These are phyloP conservation scores for Phascolomyces articulosus DNA, from an alignment of 371 early-diverging fungal genomes.

Conservation along the genomic window DNA sequence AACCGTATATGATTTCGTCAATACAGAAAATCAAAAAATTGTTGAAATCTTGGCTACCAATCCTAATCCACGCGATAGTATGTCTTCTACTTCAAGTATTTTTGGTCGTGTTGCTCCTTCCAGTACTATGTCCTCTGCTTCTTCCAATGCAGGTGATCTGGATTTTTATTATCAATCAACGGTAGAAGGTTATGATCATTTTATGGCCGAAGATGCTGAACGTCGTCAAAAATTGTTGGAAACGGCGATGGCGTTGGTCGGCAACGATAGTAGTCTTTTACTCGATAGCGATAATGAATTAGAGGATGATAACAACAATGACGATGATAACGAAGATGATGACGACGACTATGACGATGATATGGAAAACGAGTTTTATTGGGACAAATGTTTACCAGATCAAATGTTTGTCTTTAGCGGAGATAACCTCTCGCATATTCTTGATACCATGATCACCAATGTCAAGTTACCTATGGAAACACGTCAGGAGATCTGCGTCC, in stretches of 20 bases:
- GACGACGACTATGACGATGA: slow-evolving; percentile 18
- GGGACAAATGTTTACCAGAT: slow-evolving; percentile 78
- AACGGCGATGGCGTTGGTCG: slow-evolving; percentile 27
- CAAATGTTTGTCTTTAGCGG: slow-evolving; percentile 89
- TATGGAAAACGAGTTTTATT: slow-evolving; percentile 60
- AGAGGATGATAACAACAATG: slow-evolving; percentile 24
- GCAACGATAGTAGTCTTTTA: slow-evolving; percentile 8
- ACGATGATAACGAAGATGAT: slow-evolving; percentile 27
- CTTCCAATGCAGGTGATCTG: slow-evolving; percentile 40
- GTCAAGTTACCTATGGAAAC: slow-evolving; percentile 55
- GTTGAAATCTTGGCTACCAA: slow-evolving; percentile 60
- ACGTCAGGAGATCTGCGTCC: slow-evolving; percentile 66
- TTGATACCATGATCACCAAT: slow-evolving; percentile 69
- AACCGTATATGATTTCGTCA: slow-evolving; percentile 77
- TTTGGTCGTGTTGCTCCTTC: slow-evolving; percentile 23
- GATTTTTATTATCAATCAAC: slow-evolving; percentile 50
- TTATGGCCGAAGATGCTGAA: slow-evolving; percentile 52
- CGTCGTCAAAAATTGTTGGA: slow-evolving; percentile 45
- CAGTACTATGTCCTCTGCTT: slow-evolving; percentile 30
- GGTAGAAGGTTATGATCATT: slow-evolving; percentile 41
- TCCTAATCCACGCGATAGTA: slow-evolving; percentile 55
- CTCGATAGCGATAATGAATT: slow-evolving; percentile 14
- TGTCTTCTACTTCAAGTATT: slow-evolving; percentile 50
- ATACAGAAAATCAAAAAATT: slow-evolving; percentile 52
- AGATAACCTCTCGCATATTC: slow-evolving; percentile 61